Base-by-base conservation (phyloP, 257 asterid species). In the Galeopsis tetrahit region DNA sequence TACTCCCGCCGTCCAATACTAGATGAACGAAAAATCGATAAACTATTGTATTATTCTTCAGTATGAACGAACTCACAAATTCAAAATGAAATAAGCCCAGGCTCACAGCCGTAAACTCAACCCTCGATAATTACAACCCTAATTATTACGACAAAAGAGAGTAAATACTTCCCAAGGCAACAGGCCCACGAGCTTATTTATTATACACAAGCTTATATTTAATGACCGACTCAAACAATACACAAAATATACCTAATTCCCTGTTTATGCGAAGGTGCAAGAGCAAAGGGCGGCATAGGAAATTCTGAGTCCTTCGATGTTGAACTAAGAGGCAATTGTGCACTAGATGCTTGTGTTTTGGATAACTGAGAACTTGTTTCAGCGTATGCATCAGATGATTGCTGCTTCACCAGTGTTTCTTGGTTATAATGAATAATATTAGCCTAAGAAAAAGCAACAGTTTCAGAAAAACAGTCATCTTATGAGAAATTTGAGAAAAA, bases 231-330 rank as follows among this genome's bases (percentile, higher is more conserved):
- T 13, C 53, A 46, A 46, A 46, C 53, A 46, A 46, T 46, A 46
- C 6, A 6, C 53, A 46, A 11, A 46, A 46, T 11, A 8, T 82
- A 94, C 99, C 96, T 89, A 78, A 88, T 84, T 75, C 80, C 90
- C 13, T 72, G 85, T 70, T 82, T 87, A 51, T 53, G 85, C 69
- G 87, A 74, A 77, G 99, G 96, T 66, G 93, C 88, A 70, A 94
- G 97, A 71, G 95, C 88, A 71, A 84, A 85, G 74, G 99, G 97
- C 32, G 97, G 99, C 99, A 91, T 86, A 62, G 99, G 97, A 81
- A 91, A 81, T 70, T 91, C 97, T 53, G 87, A 79, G 80, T 91
- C 97, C 76, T 79, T 75, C 71, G 80, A 39, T 21, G 80, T 48
- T 65, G 90, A 88, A 81, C 78, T 77, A 40, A 82, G 70, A 65